These are phyloP conservation scores for Dendryphion nanum DNA, from an alignment of 2,329 filamentous ascomycete species.

Conservation along the genomic window DNA sequence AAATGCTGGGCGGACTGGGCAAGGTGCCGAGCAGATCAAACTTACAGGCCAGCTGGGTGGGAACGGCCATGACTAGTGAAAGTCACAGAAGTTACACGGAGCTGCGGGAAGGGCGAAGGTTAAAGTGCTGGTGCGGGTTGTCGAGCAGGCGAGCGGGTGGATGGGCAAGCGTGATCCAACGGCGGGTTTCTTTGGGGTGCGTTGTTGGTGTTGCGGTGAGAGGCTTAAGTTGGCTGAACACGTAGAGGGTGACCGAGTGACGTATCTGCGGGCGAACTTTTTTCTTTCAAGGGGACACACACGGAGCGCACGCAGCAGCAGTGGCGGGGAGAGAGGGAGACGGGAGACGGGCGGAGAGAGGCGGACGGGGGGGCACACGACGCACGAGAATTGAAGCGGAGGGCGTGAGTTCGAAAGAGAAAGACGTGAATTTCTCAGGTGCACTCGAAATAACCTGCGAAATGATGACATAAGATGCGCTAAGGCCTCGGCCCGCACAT, in stretches of 20 bases:
- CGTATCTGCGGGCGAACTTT: constrained; percentile 9
- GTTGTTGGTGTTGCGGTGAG: constrained; percentile 21
- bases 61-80: constrained; percentile 91
- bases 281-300: constrained; percentile 22
- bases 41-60: constrained; percentile 88
- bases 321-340: constrained; percentile 20
- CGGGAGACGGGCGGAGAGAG: constrained; percentile 19
- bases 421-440: constrained; percentile 1
- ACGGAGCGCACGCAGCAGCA: constrained; percentile 31
- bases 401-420: constrained; percentile 9
- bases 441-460: not conserved
- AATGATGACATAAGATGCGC: not conserved
- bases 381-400: constrained; percentile 13
- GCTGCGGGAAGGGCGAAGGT: constrained; percentile 22
- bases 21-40: constrained; percentile 18
- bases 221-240: constrained; percentile 28
- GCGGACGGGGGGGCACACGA: constrained; percentile 15
- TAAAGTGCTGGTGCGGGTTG: constrained; percentile 21
- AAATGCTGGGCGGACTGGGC: too few relatives aligned
- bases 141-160: constrained; percentile 32
- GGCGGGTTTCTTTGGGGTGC: constrained; percentile 12
- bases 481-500: too few relatives aligned
- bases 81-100: constrained; percentile 62
- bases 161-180: constrained; percentile 22
- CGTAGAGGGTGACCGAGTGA: constrained; percentile 33